These are phyloP conservation scores for Biscogniauxia sp. DNA, from an alignment of 2,329 filamentous ascomycete genomes.

Conservation along the genomic window DNA sequence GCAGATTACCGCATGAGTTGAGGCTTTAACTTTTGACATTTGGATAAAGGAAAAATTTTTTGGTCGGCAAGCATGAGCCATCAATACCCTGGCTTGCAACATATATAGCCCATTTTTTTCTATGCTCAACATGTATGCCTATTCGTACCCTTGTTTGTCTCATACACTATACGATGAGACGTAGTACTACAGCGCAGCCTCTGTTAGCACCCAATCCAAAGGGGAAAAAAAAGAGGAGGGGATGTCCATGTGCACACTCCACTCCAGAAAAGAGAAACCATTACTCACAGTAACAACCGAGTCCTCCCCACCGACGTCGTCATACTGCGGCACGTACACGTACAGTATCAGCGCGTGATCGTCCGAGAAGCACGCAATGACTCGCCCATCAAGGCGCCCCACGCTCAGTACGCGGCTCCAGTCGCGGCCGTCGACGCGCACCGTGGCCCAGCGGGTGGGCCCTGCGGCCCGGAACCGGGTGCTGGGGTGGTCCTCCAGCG, in stretches of 20 bases:
- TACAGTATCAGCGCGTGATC: constrained; percentile 80
- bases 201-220: constrained; percentile 9
- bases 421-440: constrained; percentile 88
- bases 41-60: no score
- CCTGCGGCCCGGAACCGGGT: constrained; percentile 74
- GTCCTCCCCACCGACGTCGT: constrained; percentile 63
- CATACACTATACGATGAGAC: constrained; percentile 30
- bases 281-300: constrained; percentile 70
- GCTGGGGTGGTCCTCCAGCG: constrained; percentile 76
- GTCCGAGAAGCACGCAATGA: constrained; percentile 87
- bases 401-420: constrained; percentile 95
- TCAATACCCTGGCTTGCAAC: no score
- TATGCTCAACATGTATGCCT: neutral
- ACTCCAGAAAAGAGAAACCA: neutral
- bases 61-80: no score
- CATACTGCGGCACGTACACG: constrained; percentile 73
- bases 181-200: constrained; percentile 24
- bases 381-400: constrained; percentile 80
- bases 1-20: no score
- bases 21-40: no score
- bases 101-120: no score
- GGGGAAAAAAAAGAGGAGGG: no score
- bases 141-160: neutral
- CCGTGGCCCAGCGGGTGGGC: constrained; percentile 82
- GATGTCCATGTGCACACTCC: no score